phyloP scores from a whole-genome alignment of 768 basidiomycete species.

The Dioszegia aurantiaca region DNA sequence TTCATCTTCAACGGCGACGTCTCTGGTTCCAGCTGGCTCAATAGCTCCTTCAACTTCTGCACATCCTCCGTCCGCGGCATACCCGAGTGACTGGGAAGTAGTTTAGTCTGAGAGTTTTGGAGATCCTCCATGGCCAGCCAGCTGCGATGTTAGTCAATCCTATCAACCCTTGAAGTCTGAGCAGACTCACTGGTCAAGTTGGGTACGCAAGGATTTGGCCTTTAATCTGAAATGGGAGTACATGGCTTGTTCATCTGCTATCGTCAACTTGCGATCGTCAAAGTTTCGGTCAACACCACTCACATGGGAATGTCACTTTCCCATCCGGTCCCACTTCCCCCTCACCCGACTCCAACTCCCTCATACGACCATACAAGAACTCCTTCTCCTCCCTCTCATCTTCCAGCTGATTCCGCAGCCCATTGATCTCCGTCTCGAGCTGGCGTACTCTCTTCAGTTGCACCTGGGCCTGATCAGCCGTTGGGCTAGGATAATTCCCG shows the following conservation, averaged over 20 bases:
- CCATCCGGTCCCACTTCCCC: constrained; percentile 15
- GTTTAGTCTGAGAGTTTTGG: constrained; percentile 17
- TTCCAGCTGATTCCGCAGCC: constrained; percentile 43
- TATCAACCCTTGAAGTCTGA: background rate
- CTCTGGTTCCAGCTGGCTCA: constrained; percentile 39
- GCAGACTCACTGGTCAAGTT: constrained; percentile 43
- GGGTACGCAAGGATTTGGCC: constrained; percentile 38
- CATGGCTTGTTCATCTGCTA: constrained; percentile 38
- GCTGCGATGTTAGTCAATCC: constrained; percentile 20
- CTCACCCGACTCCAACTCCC: constrained; percentile 30
- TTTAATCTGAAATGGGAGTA: constrained; percentile 45
- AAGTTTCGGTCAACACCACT: too few relatives aligned
- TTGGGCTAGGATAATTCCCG: constrained; percentile 59
- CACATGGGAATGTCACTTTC: constrained; percentile 25
- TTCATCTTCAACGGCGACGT: constrained; percentile 32
- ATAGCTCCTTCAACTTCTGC: constrained; percentile 34
- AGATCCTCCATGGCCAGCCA: constrained; percentile 48
- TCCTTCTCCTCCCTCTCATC: constrained; percentile 48
- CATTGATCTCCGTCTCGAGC: constrained; percentile 42
- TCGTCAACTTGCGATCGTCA: too few relatives aligned
- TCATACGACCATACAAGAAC: constrained; percentile 31
- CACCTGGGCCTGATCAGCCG: constrained; percentile 50
- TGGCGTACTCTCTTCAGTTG: constrained; percentile 29
- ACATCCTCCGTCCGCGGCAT: constrained; percentile 39
- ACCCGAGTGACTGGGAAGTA: constrained; percentile 17